phyloP scores from a whole-genome alignment of 2,329 filamentous ascomycete species.

The Venturia effusa region DNA sequence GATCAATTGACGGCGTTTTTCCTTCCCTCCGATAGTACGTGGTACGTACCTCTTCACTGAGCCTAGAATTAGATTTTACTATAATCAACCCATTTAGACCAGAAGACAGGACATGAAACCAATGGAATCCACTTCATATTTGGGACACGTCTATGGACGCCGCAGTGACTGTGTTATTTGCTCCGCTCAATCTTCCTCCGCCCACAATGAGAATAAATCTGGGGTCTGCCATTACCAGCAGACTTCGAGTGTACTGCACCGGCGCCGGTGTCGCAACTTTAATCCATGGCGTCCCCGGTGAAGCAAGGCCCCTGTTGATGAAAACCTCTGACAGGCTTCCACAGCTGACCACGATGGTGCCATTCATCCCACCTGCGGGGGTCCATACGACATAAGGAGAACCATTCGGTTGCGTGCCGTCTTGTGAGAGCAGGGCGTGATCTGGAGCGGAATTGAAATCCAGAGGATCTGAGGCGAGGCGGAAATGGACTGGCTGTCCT shows the following conservation, averaged over 20 bases:
- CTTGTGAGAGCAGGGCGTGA: constrained; percentile 31
- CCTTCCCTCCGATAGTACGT: too few species aligned
- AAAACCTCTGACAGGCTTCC: constrained; percentile 33
- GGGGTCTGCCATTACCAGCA: constrained; percentile 33
- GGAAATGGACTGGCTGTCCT: constrained; percentile 42
- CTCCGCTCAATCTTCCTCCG: constrained; percentile 23
- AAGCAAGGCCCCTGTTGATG: constrained; percentile 35
- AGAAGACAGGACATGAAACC: too few species aligned
- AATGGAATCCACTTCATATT: not conserved
- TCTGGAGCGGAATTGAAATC: constrained; percentile 33
- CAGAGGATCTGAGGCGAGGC: constrained; percentile 36
- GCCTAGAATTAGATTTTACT: too few species aligned
- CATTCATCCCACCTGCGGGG: constrained; percentile 33
- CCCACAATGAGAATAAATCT: constrained; percentile 31
- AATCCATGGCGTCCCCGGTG: constrained; percentile 31
- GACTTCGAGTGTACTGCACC: constrained; percentile 35
- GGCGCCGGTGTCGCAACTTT: constrained; percentile 31
- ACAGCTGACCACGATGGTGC: constrained; percentile 39
- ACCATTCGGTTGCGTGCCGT: constrained; percentile 34
- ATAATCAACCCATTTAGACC: too few species aligned
- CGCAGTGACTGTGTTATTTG: constrained; percentile 19
- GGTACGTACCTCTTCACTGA: too few species aligned
- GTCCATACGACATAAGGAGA: constrained; percentile 45
- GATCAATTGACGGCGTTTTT: too few species aligned
- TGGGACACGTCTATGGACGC: constrained; percentile 12